These are phyloP conservation scores for Dioscorea zingiberensis DNA, from an alignment of 106 monocot species.

Conservation along the genomic window DNA sequence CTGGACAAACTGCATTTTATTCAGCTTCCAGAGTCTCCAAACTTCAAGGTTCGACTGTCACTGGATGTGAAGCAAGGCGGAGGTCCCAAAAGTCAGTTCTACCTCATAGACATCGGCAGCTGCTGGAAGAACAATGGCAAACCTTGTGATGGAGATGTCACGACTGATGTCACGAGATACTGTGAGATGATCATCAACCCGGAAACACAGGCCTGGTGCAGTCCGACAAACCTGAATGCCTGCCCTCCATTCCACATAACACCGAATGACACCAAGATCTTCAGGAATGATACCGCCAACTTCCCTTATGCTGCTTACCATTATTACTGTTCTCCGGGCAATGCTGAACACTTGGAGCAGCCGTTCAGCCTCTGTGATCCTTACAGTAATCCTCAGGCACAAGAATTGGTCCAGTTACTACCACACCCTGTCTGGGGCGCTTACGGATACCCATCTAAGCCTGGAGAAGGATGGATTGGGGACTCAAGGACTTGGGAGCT, in stretches of 20 bases:
- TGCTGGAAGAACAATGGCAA: conserved; percentile 89
- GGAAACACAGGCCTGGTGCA: conserved; percentile 42
- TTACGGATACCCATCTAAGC: conserved; percentile 62
- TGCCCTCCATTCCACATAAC: conserved; percentile 84
- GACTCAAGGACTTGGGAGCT: conserved; percentile 73
- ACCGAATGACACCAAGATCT: conserved; percentile 41
- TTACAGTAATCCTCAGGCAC: conserved; percentile 81
- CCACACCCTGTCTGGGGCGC: conserved; percentile 76
- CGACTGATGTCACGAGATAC: conserved; percentile 78
- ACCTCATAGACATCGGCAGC: conserved; percentile 90
- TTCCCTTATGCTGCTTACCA: conserved; percentile 74
- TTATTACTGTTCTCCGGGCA: conserved; percentile 72
- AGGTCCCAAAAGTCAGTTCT: conserved; percentile 74
- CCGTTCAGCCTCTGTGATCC: conserved; percentile 60
- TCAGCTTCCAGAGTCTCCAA: conserved; percentile 69
- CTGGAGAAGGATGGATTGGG: conserved; percentile 82
- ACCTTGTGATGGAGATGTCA: conserved; percentile 72
- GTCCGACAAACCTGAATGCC: conserved; percentile 15
- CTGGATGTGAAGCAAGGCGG: conserved; percentile 56
- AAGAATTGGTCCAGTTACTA: conserved; percentile 74
- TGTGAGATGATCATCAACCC: conserved; percentile 89
- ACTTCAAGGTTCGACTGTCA: conserved; percentile 63
- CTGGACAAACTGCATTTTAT: background rate
- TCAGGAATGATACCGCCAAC: conserved; percentile 31
- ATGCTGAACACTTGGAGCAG: conserved; percentile 39